Percentiles rank a stretch among this genome's conserved stretches.
Evolutionary conservation across 202 grass and related monocot genomes (phyloP).

Genomic region (Zoysia matrella): DNA sequence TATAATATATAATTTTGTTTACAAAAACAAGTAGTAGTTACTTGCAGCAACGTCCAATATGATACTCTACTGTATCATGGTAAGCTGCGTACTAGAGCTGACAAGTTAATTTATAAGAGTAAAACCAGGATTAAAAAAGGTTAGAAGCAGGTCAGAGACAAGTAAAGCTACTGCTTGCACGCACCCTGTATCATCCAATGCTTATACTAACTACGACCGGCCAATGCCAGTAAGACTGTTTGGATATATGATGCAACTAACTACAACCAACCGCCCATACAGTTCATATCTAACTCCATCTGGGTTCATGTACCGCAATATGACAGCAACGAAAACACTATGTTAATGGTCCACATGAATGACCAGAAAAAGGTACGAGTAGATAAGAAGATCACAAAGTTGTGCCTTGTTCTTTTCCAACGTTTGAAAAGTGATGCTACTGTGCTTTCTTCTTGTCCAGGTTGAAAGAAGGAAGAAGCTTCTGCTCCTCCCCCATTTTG

Average conservation of each 20-base stretch:
- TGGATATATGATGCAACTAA: conserved; percentile 34
- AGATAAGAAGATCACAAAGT: conserved; percentile 10
- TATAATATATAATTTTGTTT: no score
- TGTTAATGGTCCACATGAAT: background rate
- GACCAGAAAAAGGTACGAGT: background rate
- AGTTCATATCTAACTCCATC: conserved; percentile 32
- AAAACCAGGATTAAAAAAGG: background rate
- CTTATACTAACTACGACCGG: conserved; percentile 11
- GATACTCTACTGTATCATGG: background rate
- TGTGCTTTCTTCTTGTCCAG: conserved; percentile 11
- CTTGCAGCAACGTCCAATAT: background rate
- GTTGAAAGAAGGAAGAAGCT: background rate
- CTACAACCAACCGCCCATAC: conserved; percentile 26
- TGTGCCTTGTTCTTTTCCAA: conserved; percentile 11
- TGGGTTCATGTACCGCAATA: background rate
- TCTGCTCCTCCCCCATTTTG: background rate
- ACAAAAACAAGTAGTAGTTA: no score
- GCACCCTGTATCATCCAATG: background rate
- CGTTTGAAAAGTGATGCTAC: background rate
- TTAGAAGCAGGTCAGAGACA: background rate
- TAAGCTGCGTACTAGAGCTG: background rate
- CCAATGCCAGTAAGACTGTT: conserved; percentile 27
- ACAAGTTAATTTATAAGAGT: background rate
- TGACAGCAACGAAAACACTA: conserved; percentile 1
- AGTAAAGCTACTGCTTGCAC: background rate